phyloP scores from a whole-genome alignment of 1,284 basidiomycete genomes.

The Ceratobasidium sp. region DNA sequence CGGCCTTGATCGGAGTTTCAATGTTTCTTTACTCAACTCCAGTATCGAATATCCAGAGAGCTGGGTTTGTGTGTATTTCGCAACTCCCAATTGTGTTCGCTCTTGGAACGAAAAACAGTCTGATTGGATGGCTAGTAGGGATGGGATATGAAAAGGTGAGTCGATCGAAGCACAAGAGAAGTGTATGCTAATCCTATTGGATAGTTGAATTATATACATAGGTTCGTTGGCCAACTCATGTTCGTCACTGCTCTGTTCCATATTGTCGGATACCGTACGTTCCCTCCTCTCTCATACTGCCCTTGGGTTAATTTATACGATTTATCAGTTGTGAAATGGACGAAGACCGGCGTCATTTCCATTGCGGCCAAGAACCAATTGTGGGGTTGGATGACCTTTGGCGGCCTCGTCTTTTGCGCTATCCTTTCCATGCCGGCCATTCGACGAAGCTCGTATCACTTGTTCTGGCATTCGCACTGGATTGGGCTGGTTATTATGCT shows the following conservation, averaged over 20 bases:
- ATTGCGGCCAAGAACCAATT: conserved; percentile 43
- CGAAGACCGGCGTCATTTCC: conserved; percentile 29
- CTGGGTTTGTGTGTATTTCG: conserved; percentile 47
- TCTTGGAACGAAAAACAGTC: conserved; percentile 49
- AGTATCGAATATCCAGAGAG: conserved; percentile 44
- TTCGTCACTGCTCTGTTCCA: conserved; percentile 50
- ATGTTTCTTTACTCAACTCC: conserved; percentile 46
- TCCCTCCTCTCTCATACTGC: neutral
- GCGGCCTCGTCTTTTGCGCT: conserved; percentile 46
- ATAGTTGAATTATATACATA: conserved; percentile 50
- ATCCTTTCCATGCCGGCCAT: conserved; percentile 45
- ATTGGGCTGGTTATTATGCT: conserved; percentile 48
- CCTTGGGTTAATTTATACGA: neutral
- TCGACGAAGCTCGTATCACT: conserved; percentile 41
- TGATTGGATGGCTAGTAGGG: conserved; percentile 47
- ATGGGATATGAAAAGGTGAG: conserved; percentile 49
- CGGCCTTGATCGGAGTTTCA: conserved; percentile 33
- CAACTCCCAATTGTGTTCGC: conserved; percentile 49
- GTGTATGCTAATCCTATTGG: neutral
- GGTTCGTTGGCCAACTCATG: conserved; percentile 49
- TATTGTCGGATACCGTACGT: conserved; percentile 48
- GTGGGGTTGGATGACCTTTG: conserved; percentile 49
- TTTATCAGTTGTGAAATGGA: conserved; percentile 49
- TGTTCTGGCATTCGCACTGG: conserved; percentile 49
- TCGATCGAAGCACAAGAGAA: neutral